These are phyloP conservation scores for Candida suzukii DNA, from an alignment of 805 yeast genomes.

Conservation along the genomic window DNA sequence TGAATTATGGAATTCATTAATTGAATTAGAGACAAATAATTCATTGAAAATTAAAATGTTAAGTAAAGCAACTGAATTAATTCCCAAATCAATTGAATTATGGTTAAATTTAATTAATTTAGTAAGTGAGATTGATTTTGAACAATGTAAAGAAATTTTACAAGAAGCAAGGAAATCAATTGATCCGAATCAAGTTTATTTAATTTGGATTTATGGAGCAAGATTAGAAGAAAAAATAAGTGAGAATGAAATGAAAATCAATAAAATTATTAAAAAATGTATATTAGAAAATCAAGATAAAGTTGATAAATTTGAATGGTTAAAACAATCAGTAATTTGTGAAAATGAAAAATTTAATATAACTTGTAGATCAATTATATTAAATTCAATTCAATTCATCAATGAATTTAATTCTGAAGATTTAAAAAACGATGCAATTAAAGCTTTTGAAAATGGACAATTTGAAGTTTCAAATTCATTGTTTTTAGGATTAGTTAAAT, in stretches of 20 bases:
- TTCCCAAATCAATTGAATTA: constrained; percentile 57
- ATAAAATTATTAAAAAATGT: constrained; percentile 43
- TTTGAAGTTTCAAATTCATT: constrained; percentile 38
- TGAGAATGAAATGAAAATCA: constrained; percentile 37
- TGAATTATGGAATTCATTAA: constrained; percentile 62
- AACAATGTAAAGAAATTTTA: constrained; percentile 47
- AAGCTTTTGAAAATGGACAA: constrained; percentile 16
- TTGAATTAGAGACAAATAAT: constrained; percentile 49
- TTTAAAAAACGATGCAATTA: constrained; percentile 32
- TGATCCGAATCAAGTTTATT: constrained; percentile 37
- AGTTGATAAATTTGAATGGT: constrained; percentile 41
- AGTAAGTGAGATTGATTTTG: constrained; percentile 33
- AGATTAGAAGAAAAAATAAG: constrained; percentile 54
- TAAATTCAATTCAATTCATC: constrained; percentile 27
- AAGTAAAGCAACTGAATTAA: constrained; percentile 57
- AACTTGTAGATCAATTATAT: constrained; percentile 50
- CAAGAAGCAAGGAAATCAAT: constrained; percentile 54
- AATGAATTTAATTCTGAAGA: constrained; percentile 15
- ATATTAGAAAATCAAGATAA: constrained; percentile 31
- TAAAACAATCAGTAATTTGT: constrained; percentile 45
- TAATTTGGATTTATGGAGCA: constrained; percentile 66
- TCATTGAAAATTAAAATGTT: constrained; percentile 47
- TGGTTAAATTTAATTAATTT: constrained; percentile 57
- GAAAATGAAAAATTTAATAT: constrained; percentile 38
- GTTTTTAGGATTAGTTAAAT: constrained; percentile 37